phyloP scores from a whole-genome alignment of 345 rosid species.

The Crucihimalaya himalaica region DNA sequence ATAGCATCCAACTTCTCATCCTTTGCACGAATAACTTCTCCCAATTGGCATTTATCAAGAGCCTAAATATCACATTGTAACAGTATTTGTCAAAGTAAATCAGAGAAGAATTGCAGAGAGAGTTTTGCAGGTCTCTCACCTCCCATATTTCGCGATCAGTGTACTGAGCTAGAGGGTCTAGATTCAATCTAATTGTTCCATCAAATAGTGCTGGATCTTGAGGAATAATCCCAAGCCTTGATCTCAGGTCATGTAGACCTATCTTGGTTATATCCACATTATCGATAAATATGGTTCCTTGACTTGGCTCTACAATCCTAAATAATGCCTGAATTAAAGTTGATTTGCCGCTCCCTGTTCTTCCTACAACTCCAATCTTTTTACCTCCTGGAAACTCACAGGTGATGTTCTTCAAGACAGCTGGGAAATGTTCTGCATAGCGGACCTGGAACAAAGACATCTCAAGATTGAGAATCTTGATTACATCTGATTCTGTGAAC shows the following conservation, averaged over 20 bases:
- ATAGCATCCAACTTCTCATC: slow-evolving; percentile 68
- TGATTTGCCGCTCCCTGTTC: slow-evolving; percentile 97
- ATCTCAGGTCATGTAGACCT: slow-evolving; percentile 85
- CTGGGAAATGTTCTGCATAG: slow-evolving; percentile 90
- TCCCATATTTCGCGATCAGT: slow-evolving; percentile 71
- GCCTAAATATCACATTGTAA: slow-evolving; percentile 50
- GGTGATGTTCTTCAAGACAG: slow-evolving; percentile 70
- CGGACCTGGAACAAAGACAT: slow-evolving; percentile 54
- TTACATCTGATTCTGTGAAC: background rate
- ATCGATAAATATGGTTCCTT: slow-evolving; percentile 84
- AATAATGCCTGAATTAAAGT: slow-evolving; percentile 87
- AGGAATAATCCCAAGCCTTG: slow-evolving; percentile 91
- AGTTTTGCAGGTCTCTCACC: slow-evolving; percentile 44
- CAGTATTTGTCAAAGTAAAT: background rate
- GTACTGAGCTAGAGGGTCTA: slow-evolving; percentile 74
- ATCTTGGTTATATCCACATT: slow-evolving; percentile 73
- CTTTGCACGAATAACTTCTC: slow-evolving; percentile 64
- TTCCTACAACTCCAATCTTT: slow-evolving; percentile 92
- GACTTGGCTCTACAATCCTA: slow-evolving; percentile 82
- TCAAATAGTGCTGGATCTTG: slow-evolving; percentile 95
- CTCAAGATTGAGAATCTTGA: background rate
- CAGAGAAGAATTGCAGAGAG: background rate
- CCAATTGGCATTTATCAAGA: slow-evolving; percentile 82
- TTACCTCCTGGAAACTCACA: slow-evolving; percentile 83
- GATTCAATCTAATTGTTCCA: slow-evolving; percentile 89